Percentiles rank a stretch among this genome's conserved stretches.
phyloP scores from a whole-genome alignment of 2,329 filamentous ascomycete species.

The Magnaporthiopsis poae region DNA sequence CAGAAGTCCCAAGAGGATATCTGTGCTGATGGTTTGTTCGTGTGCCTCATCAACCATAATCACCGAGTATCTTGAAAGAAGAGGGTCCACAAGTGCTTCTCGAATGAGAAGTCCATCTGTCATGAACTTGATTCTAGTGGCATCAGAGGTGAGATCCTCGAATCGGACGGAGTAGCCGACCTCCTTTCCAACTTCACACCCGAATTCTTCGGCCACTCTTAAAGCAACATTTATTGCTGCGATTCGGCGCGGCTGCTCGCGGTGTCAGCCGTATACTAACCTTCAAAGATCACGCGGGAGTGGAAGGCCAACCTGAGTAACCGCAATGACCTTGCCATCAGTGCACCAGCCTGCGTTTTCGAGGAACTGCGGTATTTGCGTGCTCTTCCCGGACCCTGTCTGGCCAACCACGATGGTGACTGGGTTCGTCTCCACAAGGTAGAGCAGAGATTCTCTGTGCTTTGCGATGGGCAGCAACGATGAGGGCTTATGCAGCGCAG shows the following conservation, averaged over 20 bases:
- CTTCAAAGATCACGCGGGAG: slow-evolving; percentile 1
- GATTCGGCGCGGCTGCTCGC: slow-evolving; percentile 68
- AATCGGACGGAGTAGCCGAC: slow-evolving; percentile 88
- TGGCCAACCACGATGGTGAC: slow-evolving; percentile 87
- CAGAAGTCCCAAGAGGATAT: slow-evolving; percentile 77
- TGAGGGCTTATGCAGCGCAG: slow-evolving; percentile 75
- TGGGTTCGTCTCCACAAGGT: slow-evolving; percentile 72
- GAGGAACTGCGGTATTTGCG: slow-evolving; percentile 86
- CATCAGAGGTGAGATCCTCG: slow-evolving; percentile 78
- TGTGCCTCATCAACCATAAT: slow-evolving; percentile 98
- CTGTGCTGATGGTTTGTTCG: slow-evolving; percentile 83
- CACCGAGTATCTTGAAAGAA: slow-evolving; percentile 82
- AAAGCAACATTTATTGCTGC: slow-evolving; percentile 83
- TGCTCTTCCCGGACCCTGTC: slow-evolving; percentile 91
- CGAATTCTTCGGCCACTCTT: slow-evolving; percentile 80
- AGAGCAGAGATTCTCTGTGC: slow-evolving; percentile 69
- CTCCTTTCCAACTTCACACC: slow-evolving; percentile 77
- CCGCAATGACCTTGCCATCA: slow-evolving; percentile 70
- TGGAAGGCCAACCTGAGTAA: slow-evolving; percentile 66
- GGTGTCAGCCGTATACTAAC: not conserved
- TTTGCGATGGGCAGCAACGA: slow-evolving; percentile 77
- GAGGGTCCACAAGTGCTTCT: slow-evolving; percentile 84
- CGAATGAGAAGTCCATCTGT: slow-evolving; percentile 86
- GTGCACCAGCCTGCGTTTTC: slow-evolving; percentile 81
- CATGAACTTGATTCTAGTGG: slow-evolving; percentile 85